Conservation (phyloP, 805 yeast genomes). For the Starmera dryadoides region DNA sequence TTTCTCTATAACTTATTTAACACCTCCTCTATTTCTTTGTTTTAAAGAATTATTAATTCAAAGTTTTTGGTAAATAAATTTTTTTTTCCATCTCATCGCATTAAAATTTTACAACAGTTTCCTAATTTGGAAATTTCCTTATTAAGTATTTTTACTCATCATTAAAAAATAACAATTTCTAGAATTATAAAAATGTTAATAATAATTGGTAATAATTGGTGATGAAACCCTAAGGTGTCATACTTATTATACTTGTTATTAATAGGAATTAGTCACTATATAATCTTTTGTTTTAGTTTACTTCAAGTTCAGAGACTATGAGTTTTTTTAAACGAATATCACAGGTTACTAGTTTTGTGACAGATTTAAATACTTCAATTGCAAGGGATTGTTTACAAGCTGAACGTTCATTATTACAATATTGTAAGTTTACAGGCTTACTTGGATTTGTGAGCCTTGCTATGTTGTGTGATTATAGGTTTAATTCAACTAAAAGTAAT, state of each 20-base stretch:
- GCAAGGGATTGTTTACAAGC: conserved; percentile 22
- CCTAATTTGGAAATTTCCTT: not conserved
- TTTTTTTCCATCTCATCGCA: not conserved
- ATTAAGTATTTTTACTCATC: too few species aligned
- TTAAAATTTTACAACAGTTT: not conserved
- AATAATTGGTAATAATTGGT: too few species aligned
- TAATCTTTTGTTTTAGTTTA: too few species aligned
- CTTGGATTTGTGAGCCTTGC: conserved; percentile 14
- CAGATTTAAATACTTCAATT: conserved; percentile 10
- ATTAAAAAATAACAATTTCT: too few species aligned
- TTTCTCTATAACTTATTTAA: not conserved
- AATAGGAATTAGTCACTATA: too few species aligned
- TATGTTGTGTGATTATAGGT: conserved; percentile 12
- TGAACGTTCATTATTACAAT: conserved; percentile 16
- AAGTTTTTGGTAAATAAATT: too few species aligned
- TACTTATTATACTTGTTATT: too few species aligned
- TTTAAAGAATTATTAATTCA: too few species aligned
- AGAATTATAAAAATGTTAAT: too few species aligned
- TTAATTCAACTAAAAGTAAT: not conserved
- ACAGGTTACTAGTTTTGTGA: not conserved
- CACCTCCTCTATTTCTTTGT: not conserved
- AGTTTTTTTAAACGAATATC: not conserved
- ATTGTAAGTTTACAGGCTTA: conserved; percentile 14
- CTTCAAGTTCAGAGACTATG: too few species aligned
- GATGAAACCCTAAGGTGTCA: too few species aligned